Base-by-base conservation (phyloP, 2,329 filamentous ascomycete species). In the Hypoxylon sp. region DNA sequence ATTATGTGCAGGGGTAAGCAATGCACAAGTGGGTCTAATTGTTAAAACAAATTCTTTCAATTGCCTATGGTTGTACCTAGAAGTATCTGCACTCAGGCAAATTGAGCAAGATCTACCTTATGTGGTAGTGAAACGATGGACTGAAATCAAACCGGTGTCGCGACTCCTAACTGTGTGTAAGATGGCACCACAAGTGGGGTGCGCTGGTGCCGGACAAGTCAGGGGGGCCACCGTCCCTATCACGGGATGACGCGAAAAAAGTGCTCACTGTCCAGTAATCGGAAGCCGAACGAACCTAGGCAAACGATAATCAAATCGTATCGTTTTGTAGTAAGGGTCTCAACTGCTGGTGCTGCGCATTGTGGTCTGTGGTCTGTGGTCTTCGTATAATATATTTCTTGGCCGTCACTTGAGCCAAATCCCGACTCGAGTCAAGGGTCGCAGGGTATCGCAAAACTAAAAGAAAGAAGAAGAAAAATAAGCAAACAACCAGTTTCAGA, bases 361-460 rank as follows among this genome's bases (percentile, higher is more conserved):
- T 10, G 51, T 17, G n/a, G 46, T n/a, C 37, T 24, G 21, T 21
- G 19, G 27, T 24, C 15, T 24, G 32, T 15, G 11, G 5, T 37
- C 31, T 58, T 48, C 31, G n/a, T 46, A 35, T 50, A 27, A 48
- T 50, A 8, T n/a, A 11, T 17, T 53, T 47, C 24, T 32, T 13
- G 21, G 11, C 47, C 42, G 27, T 35, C 27, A 39, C 21, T 32
- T 32, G 51, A 60, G 19, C n/a, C 8, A 17, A 54, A 46, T 46
- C 32, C 17, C 10, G 27, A 39, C 39, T 17, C 32, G 29, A 46
- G 24, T 44, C 24, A 44, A 10, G 21, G 44, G 56, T 51, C n/a
- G 37, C 2, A 44, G 13, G 6, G 47, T 17, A 52, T 50, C 35
- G 32, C 44, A 59, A 59, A 65, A 29, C 42, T 39, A 19, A 60